Percentiles rank a stretch among this genome's conserved stretches.
These are phyloP conservation scores for Trichoderma aggressivum DNA, from an alignment of 2,329 filamentous ascomycete genomes.

Conservation along the genomic window DNA sequence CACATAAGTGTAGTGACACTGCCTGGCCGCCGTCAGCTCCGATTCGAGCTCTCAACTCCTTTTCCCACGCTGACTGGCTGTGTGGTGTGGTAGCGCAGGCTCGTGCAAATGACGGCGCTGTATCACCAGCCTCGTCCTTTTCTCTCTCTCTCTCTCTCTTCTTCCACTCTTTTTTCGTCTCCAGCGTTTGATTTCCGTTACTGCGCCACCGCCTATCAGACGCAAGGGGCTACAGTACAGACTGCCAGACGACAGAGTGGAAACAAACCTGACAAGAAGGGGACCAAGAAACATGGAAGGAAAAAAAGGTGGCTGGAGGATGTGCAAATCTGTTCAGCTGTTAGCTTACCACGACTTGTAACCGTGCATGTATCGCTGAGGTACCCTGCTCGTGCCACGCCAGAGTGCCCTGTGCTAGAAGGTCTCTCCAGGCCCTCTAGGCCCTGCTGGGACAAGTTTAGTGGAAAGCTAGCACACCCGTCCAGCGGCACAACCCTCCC, in stretches of 20 bases:
- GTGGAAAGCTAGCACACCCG: slow-evolving; percentile 18
- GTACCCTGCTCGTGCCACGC: not conserved
- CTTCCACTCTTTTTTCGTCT: not conserved
- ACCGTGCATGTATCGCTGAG: not conserved
- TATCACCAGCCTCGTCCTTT: slow-evolving; percentile 15
- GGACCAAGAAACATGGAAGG: not conserved
- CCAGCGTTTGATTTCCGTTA: not conserved
- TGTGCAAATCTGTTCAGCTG: not conserved
- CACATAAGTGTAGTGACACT: not conserved
- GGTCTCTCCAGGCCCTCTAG: not conserved
- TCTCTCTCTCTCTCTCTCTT: not conserved
- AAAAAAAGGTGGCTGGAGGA: slow-evolving; percentile 10
- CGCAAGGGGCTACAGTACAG: not conserved
- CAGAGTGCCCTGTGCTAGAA: not conserved
- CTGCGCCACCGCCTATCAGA: slow-evolving; percentile 3
- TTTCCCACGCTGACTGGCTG: not conserved
- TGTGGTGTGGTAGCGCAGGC: slow-evolving; percentile 14
- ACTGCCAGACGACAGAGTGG: not conserved
- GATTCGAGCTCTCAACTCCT: not conserved
- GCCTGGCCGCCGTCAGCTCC: not conserved
- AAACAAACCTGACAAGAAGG: not conserved
- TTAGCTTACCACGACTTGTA: not conserved
- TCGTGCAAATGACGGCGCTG: slow-evolving; percentile 4
- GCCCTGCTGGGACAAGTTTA: not conserved
- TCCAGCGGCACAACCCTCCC: slow-evolving; percentile 24